These are phyloP conservation scores for Scortechinia acanthostroma DNA, from an alignment of 2,329 filamentous ascomycete genomes.

Conservation along the genomic window DNA sequence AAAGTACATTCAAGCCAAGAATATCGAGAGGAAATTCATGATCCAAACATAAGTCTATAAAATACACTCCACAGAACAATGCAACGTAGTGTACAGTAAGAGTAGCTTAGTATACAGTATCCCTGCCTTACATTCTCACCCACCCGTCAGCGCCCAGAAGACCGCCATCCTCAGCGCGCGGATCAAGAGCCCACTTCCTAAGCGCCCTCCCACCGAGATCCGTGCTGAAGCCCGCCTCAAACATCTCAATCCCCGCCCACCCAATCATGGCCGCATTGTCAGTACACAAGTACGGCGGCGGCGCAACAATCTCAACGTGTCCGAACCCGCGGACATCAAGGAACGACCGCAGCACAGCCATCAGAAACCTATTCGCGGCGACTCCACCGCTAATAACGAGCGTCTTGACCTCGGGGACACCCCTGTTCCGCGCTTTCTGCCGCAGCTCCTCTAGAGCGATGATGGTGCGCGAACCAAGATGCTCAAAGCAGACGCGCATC, in stretches of 20 bases:
- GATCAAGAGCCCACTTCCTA: not conserved
- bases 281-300: not conserved
- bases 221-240: not conserved
- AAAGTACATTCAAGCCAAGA: too few species aligned
- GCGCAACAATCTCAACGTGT: not conserved
- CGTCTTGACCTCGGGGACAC: not conserved
- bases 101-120: too few species aligned
- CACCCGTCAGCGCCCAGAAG: not conserved
- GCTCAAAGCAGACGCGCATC: conserved; percentile 1
- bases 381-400: not conserved
- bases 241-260: conserved; percentile 2
- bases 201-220: not conserved
- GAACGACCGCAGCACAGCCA: not conserved
- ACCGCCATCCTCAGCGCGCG: not conserved
- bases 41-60: too few species aligned
- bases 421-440: not conserved
- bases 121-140: too few species aligned
- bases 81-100: too few species aligned
- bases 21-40: too few species aligned
- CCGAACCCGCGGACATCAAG: not conserved
- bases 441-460: not conserved
- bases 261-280: conserved; percentile 2
- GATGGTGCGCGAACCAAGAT: not conserved
- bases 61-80: too few species aligned
- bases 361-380: conserved; percentile 1